Evolutionary conservation across 2,329 filamentous ascomycete genomes (phyloP), one percentile per base, ranked within the genome.

Genomic region (Scortechinia acanthostroma): DNA sequence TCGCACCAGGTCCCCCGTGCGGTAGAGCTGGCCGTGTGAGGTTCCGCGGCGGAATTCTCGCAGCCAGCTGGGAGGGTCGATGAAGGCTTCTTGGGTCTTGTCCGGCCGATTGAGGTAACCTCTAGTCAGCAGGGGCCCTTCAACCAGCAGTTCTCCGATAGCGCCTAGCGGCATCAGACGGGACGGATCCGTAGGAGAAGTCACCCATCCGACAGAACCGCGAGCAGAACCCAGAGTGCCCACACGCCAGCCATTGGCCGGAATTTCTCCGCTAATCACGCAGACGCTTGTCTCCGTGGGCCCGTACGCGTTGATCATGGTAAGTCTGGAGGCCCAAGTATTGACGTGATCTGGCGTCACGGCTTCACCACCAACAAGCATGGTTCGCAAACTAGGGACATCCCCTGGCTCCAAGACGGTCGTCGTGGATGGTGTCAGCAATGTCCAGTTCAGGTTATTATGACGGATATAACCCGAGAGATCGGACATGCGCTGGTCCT

Each of bases 11-110:
- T 40, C 35, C 6, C 35, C 35, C 13, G 35, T 40, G 6, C 20
- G 14, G 35, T 40, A 40, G 3, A 58, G 57, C 42, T 56, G 57
- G 45, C 62, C 60, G 3, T 59, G 54, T 23, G 49, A 45, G n/a
- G n/a, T n/a, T 14, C 51, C 46, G 33, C 55, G 58, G 22, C 25
- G 25, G n/a, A 30, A 10, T n/a, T 30, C n/a, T n/a, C 25, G 10
- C 25, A 30, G 25, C 25, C 25, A 30, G 10, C 13, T 13, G 20
- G 35, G 14, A 6, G 13, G 13, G n/a, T 10, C 25, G 17, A 40
- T 19, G 35, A 40, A 40, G 6, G 35, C 35, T 13, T 13, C 35
- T 15, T 13, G 13, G 6, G 35, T 40, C 17, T 40, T 40, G 6
- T 40, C 35, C 20, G 35, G 17, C 20, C 20, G 10, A 40, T 40